Evolutionary conservation across 805 yeast genomes (phyloP).

Genomic region (Nakazawaea anatomiae): DNA sequence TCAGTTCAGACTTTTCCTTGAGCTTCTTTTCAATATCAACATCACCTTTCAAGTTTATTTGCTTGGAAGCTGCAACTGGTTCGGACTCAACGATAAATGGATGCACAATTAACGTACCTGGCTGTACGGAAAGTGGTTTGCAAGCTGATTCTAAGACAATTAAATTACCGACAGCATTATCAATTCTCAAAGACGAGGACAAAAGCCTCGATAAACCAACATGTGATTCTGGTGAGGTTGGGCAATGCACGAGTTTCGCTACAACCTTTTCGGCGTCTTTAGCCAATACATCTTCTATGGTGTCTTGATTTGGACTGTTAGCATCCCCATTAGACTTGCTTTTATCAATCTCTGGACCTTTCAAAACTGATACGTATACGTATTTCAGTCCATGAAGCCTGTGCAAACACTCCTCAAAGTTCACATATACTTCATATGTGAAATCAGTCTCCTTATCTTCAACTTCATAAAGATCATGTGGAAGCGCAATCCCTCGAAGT

Average conservation of each 20-base stretch:
- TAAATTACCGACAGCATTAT: constrained; percentile 42
- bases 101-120: constrained; percentile 40
- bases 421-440: constrained; percentile 39
- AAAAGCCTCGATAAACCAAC: constrained; percentile 50
- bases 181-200: constrained; percentile 49
- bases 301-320: constrained; percentile 6
- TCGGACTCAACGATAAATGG: constrained; percentile 39
- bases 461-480: constrained; percentile 34
- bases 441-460: constrained; percentile 8
- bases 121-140: constrained; percentile 24
- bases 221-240: constrained; percentile 27
- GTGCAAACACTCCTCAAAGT: constrained; percentile 31
- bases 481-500: constrained; percentile 50
- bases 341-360: constrained; percentile 37
- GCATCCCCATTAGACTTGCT: constrained; percentile 16
- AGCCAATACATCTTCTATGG: constrained; percentile 8
- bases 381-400: constrained; percentile 31
- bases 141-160: constrained; percentile 44
- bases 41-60: constrained; percentile 14
- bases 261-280: constrained; percentile 36
- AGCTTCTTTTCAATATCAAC: constrained; percentile 17
- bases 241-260: constrained; percentile 43
- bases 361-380: constrained; percentile 45
- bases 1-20: constrained; percentile 15
- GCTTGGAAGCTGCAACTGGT: background rate